Evolutionary conservation across 495 filamentous ascomycete genomes (phyloP), one percentile per base, ranked within the genome.

Genomic region (Lophium mytilinum): DNA sequence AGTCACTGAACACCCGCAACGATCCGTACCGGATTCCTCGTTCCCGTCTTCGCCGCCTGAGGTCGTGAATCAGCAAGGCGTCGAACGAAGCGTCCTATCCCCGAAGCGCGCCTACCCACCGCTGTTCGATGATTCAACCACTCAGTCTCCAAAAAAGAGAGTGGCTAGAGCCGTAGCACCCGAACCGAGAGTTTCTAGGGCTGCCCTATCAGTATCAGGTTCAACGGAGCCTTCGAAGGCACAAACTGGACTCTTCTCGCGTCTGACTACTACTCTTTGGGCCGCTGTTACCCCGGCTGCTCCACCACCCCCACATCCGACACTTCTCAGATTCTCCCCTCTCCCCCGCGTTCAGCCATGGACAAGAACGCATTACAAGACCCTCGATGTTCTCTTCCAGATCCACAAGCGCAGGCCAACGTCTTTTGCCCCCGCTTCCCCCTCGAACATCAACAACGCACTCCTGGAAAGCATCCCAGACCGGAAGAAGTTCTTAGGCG

Each of bases 311-410:
- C 19, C 17, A 11, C 66, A 68, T 43, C 63, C 60, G 1, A 46
- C 46, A 12, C 50, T 37, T 11, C 21, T 30, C 7, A 34, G 50
- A 30, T 58, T 59, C 34, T 33, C 56, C 43, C 55, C 36, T 6
- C 60, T 70, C 6, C 63, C 68, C 17, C 59, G 58, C 19, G 37
- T 61, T 34, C 55, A 68, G 37, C 68, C 66, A 4, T 70, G 68
- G 68, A 66, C 68, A 14, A 57, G 60, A 19, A 60, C 63, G 7
- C 68, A 70, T 48, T 70, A 68, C 61, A 63, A 57, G 37, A 56
- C 53, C 12, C 57, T 70, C 6, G 63, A 70, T 42, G 37, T 24
- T 1, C 55, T 70, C n/a, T 66, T 60, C 51, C 61, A 62, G 49
- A 35, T 50, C 5, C 53, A 62, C 60, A 61, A 60, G 15, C 56